Percentiles rank a stretch among this genome's conserved stretches.
Evolutionary conservation across 2,329 filamentous ascomycete species (phyloP).

Genomic region (Penicillium verrucosum): DNA sequence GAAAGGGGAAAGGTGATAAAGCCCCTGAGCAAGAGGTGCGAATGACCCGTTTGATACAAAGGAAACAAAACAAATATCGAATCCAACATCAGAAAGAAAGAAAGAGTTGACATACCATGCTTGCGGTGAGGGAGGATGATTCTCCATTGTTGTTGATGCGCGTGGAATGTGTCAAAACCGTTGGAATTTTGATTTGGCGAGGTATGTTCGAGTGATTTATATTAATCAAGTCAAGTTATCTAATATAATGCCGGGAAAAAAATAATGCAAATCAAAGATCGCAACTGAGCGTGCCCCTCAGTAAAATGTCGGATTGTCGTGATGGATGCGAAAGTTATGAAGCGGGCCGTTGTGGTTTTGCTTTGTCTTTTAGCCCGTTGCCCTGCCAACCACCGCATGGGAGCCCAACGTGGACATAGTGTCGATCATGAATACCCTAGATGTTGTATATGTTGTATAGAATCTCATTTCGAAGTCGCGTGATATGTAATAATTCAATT

Average conservation of each 20-base stretch:
- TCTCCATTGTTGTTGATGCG: conserved; percentile 24
- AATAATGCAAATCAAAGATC: neutral
- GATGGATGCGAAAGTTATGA: conserved; percentile 5
- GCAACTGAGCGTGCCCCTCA: neutral
- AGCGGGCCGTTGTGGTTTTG: conserved; percentile 6
- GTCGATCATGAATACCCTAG: neutral
- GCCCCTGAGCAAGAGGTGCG: conserved; percentile 5
- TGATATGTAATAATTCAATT: neutral
- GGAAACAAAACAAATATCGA: neutral
- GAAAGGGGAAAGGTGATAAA: neutral
- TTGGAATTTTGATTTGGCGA: conserved; percentile 10
- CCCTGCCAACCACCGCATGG: conserved; percentile 8
- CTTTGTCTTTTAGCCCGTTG: conserved; percentile 6
- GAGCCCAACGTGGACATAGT: neutral
- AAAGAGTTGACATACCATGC: conserved; percentile 16
- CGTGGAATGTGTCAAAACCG: conserved; percentile 25
- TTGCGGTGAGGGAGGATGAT: conserved; percentile 17
- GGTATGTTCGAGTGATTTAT: neutral
- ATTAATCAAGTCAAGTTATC: neutral
- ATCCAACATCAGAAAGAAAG: neutral
- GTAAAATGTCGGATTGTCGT: conserved; percentile 1
- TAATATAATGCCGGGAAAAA: neutral
- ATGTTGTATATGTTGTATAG: neutral
- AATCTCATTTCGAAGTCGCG: too few species aligned
- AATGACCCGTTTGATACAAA: neutral